Evolutionary conservation across 164 flowering plant species (phyloP), one percentile per base, ranked within the genome.

Genomic region (Cinnamomum chago): DNA sequence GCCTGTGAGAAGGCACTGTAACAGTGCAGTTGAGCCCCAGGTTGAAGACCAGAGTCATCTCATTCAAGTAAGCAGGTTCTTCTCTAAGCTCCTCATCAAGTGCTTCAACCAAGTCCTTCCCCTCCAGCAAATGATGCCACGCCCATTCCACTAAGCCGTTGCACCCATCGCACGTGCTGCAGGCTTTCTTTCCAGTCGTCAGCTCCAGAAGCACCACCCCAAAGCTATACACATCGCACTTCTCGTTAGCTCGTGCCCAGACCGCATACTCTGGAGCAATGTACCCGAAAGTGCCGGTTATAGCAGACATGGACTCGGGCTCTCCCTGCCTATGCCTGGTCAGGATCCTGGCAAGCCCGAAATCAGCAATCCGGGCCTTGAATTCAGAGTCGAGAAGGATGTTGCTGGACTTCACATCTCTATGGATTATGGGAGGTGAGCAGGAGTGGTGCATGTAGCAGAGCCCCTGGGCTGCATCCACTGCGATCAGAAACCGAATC

Each of bases 251-350:
- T 76, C 73, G 88, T 2, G 81, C 74, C n/a, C 92, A 86, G 73
- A 83, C 83, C 0, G 90, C 94, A 70, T 86, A 91, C 71, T 94
- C 97, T 60, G 98, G 98, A 47, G 98, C 95, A 9, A 95, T 75
- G 79, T 95, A 95, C 6, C 98, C 98, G 25, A 89, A 84, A 25
- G 98, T 87, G 52, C 98, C 98, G 1, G 92, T 97, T 1, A 92
- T 81, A 1, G 85, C 82, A 23, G 98, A 91, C 85, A 88, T 83
- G 0, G 94, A 84, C 35, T 86, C 78, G 11, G 85, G 73, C 47
- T 87, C 88, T 15, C 87, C 92, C 1, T 66, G 35, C 1, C 5
- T 78, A 81, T 83, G 35, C 35, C 35, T 86, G 3, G 22, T 77
- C 79, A 91, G 75, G 71, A 88, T 81, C 83, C 83, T 88, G 15